These are phyloP conservation scores for Clonostachys rhizophaga DNA, from an alignment of 2,329 filamentous ascomycete genomes.

Conservation along the genomic window DNA sequence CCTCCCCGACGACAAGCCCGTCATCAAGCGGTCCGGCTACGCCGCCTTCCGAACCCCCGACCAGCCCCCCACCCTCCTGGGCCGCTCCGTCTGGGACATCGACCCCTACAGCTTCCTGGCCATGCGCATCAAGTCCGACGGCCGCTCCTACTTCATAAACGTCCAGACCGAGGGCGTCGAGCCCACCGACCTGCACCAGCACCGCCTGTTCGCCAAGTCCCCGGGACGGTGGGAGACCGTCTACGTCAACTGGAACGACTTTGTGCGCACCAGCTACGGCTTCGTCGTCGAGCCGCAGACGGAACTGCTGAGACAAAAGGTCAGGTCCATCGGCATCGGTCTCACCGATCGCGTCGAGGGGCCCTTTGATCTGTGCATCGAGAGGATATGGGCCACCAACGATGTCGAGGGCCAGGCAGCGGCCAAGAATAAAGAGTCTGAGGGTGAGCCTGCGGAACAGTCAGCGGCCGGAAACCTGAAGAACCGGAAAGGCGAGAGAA, in stretches of 20 bases:
- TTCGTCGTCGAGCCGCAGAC: slow-evolving; percentile 89
- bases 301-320: slow-evolving; percentile 81
- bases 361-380: slow-evolving; percentile 81
- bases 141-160: slow-evolving; percentile 90
- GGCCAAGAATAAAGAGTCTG: slow-evolving; percentile 6
- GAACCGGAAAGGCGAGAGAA: slow-evolving; percentile 28
- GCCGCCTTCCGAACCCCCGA: slow-evolving; percentile 87
- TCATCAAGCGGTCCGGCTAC: slow-evolving; percentile 77
- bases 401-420: slow-evolving; percentile 14
- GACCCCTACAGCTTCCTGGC: slow-evolving; percentile 87
- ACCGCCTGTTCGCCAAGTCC: slow-evolving; percentile 74
- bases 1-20: slow-evolving; percentile 69
- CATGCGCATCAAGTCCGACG: slow-evolving; percentile 84
- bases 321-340: slow-evolving; percentile 81
- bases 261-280: slow-evolving; percentile 92
- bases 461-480: slow-evolving; percentile 18
- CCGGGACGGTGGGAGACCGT: slow-evolving; percentile 93
- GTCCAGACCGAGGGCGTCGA: slow-evolving; percentile 92
- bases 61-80: slow-evolving; percentile 74
- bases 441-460: not conserved
- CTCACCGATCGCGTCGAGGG: slow-evolving; percentile 86
- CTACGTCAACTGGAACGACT: slow-evolving; percentile 85
- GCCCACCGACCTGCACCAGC: slow-evolving; percentile 93
- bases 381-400: slow-evolving; percentile 89
- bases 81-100: slow-evolving; percentile 80